Conservation (phyloP, 495 filamentous ascomycete genomes). For the Podospora conica region DNA sequence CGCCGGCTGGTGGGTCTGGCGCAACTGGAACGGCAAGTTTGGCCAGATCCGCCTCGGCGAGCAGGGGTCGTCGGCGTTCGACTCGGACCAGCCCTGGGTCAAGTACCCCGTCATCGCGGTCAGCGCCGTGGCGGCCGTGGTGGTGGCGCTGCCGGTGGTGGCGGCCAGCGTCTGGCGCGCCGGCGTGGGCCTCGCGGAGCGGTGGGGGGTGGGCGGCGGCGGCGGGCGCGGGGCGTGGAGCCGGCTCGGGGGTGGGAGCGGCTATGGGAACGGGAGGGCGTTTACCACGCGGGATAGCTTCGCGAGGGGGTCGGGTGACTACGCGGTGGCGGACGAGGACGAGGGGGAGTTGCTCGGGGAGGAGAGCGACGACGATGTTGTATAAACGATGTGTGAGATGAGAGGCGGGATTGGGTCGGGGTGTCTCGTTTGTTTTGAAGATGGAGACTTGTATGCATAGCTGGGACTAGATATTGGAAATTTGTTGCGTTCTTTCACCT, state of each 20-base stretch:
- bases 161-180: constrained; percentile 60
- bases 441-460: neutral
- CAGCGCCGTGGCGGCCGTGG: constrained; percentile 62
- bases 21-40: constrained; percentile 82
- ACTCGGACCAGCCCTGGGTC: constrained; percentile 63
- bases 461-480: neutral
- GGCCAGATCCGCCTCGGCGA: constrained; percentile 83
- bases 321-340: constrained; percentile 80
- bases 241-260: constrained; percentile 40
- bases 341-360: constrained; percentile 89
- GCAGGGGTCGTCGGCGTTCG: constrained; percentile 40
- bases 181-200: constrained; percentile 40
- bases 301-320: constrained; percentile 75
- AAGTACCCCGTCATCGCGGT: constrained; percentile 62
- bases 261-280: constrained; percentile 36
- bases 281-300: constrained; percentile 84
- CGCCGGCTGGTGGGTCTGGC: constrained; percentile 80
- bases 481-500: neutral
- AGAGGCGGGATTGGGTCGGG: constrained; percentile 1
- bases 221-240: constrained; percentile 34
- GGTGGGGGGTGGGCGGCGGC: constrained; percentile 32
- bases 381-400: constrained; percentile 29
- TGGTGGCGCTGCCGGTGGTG: constrained; percentile 73
- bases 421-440: neutral
- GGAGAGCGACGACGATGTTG: constrained; percentile 83